Base-by-base conservation (phyloP, 1,284 basidiomycete species). In the Cutaneotrichosporon sp. region DNA sequence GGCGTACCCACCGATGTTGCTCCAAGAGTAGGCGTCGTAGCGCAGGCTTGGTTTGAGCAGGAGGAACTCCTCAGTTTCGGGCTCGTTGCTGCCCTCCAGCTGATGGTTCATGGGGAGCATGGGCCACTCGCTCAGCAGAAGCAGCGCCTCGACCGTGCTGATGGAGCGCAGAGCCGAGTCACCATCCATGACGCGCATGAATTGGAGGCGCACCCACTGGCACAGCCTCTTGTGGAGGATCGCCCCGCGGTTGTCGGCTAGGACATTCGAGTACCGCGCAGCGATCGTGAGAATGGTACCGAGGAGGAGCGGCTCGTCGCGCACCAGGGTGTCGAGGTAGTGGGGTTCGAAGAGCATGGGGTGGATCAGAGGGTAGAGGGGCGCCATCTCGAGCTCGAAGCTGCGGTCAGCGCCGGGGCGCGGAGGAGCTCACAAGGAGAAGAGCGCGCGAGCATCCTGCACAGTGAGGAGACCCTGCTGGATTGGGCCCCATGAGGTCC, bases 81-180 rank as follows among this genome's bases (percentile, higher is more conserved):
- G 45, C 11, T 45, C 42, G 27, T 22, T 22, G n/a, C 27, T n/a
- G 8, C 11, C 31, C 6, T 53, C 31, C 13, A 53, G 20, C 10
- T 24, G 33, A 14, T 25, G 51, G n/a, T 7, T 33, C 47, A 60
- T 52, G 16, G 59, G 59, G 8, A 58, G 33, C 53, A 64, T 60
- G 6, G 63, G 63, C 63, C 63, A 64, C 33, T 64, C 63, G 47
- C 52, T 51, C 16, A 64, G 53, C 24, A 64, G 53, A 2, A 64
- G 54, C 10, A 64, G 53, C n/a, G 63, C 63, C 24, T 64, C 63
- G 14, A 64, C 63, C 0, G 59, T 53, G 34, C 56, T 53, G 31
- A 64, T 42, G 11, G 38, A 31, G 13, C 59, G 56, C 11, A 60
- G 45, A 1, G 38, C n/a, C 14, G 56, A 52, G 27, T 64, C 63